These are phyloP conservation scores for Neopestalotiopsis rosae DNA, from an alignment of 2,329 filamentous ascomycete genomes.

Conservation along the genomic window DNA sequence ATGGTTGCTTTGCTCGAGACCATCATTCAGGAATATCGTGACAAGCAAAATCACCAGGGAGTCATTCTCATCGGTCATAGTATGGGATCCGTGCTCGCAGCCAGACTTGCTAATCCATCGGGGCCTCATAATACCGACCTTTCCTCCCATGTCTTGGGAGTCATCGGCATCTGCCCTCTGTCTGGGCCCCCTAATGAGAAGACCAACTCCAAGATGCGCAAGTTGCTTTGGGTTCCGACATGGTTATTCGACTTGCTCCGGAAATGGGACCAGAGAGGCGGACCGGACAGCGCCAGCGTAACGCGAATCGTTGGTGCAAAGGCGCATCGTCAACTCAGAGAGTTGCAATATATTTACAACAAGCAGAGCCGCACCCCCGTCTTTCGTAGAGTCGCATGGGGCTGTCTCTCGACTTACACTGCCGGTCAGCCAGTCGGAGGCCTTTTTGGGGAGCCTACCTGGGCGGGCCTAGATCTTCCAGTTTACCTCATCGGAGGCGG, in stretches of 20 bases:
- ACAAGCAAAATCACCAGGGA: constrained; percentile 74
- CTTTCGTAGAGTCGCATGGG: constrained; percentile 81
- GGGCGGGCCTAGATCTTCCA: constrained; percentile 75
- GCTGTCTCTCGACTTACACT: constrained; percentile 67
- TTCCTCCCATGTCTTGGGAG: constrained; percentile 70
- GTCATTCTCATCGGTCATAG: constrained; percentile 87
- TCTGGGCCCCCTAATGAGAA: constrained; percentile 65
- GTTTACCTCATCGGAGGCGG: constrained; percentile 81
- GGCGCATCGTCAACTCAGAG: constrained; percentile 39
- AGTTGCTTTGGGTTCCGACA: constrained; percentile 71
- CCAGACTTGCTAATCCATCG: constrained; percentile 65
- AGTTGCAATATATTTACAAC: constrained; percentile 61
- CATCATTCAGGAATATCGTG: constrained; percentile 76
- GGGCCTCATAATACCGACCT: constrained; percentile 54
- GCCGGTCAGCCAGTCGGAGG: constrained; percentile 62
- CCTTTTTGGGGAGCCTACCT: constrained; percentile 71
- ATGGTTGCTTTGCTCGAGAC: constrained; percentile 76
- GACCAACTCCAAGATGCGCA: constrained; percentile 55
- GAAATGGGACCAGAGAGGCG: constrained; percentile 79
- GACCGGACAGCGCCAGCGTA: constrained; percentile 78
- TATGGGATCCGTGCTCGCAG: constrained; percentile 82
- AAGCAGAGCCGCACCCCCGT: constrained; percentile 81
- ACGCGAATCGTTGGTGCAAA: constrained; percentile 73
- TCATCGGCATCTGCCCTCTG: constrained; percentile 83
- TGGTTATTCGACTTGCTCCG: constrained; percentile 79